Evolutionary conservation across 257 asterid species (phyloP).

Genomic region (Cordia subcordata): DNA sequence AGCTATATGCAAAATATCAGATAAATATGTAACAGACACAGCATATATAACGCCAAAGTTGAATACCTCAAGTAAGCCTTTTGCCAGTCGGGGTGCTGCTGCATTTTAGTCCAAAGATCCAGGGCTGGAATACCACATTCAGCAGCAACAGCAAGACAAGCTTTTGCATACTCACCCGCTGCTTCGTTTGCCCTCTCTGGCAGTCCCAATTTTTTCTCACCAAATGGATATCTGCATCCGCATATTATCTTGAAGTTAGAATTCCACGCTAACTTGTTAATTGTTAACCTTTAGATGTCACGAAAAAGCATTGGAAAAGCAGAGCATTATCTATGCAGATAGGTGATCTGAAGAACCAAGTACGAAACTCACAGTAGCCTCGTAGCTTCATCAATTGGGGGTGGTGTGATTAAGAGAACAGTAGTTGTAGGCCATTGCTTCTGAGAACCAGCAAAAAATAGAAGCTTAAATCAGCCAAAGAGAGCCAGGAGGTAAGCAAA

Average conservation of each 20-base stretch:
- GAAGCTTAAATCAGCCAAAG: background rate
- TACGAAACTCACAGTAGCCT: constrained; percentile 51
- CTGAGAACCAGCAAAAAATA: constrained; percentile 30
- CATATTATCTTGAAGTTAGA: background rate
- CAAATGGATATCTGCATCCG: constrained; percentile 48
- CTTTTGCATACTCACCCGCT: constrained; percentile 66
- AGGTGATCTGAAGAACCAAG: background rate
- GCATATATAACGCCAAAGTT: too few relatives aligned
- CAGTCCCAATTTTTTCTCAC: constrained; percentile 36
- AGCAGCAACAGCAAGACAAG: constrained; percentile 60
- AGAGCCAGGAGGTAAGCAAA: too few relatives aligned
- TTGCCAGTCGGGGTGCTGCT: constrained; percentile 60
- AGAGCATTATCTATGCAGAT: background rate
- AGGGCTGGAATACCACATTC: constrained; percentile 52
- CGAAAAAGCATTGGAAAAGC: background rate
- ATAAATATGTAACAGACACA: too few relatives aligned
- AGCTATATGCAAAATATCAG: too few relatives aligned
- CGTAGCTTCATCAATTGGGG: constrained; percentile 71
- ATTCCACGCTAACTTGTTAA: background rate
- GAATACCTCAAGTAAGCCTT: constrained; percentile 52
- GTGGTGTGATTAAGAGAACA: constrained; percentile 76
- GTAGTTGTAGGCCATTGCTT: constrained; percentile 65
- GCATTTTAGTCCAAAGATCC: constrained; percentile 85
- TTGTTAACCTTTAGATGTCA: background rate
- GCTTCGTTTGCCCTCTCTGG: constrained; percentile 87